Conservation (phyloP, 2,329 filamentous ascomycete genomes). For the Purpureocillium takamizusanense region DNA sequence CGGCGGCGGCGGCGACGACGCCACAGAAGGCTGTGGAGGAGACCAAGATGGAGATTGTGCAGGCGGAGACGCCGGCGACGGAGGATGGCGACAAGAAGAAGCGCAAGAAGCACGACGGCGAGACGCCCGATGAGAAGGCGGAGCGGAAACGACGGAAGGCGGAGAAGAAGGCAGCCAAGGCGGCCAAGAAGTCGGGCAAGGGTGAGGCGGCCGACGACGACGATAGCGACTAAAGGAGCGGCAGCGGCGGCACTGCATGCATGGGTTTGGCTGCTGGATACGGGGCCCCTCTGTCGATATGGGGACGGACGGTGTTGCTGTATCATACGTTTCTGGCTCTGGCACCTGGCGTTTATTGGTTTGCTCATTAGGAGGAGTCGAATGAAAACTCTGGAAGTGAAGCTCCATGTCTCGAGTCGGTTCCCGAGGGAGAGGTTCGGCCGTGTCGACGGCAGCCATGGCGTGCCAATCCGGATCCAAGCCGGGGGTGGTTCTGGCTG, state of each 20-base stretch:
- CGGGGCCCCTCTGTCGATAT: slow-evolving; percentile 8
- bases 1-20: slow-evolving; percentile 32
- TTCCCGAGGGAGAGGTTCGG: too few relatives aligned
- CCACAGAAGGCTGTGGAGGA: slow-evolving; percentile 28
- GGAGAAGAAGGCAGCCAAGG: slow-evolving; percentile 50
- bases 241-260: neutral
- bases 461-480: too few relatives aligned
- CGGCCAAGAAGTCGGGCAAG: slow-evolving; percentile 44
- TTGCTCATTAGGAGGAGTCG: slow-evolving; percentile 1
- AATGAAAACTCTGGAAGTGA: too few relatives aligned
- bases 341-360: slow-evolving; percentile 13
- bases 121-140: slow-evolving; percentile 60
- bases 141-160: slow-evolving; percentile 52
- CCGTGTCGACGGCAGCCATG: too few relatives aligned
- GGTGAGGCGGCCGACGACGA: slow-evolving; percentile 43
- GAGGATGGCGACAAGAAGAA: slow-evolving; percentile 54
- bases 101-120: slow-evolving; percentile 76
- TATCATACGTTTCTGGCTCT: slow-evolving; percentile 10
- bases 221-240: slow-evolving; percentile 9
- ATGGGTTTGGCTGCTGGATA: slow-evolving; percentile 1
- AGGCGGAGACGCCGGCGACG: slow-evolving; percentile 25
- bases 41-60: slow-evolving; percentile 22
- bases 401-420: neutral
- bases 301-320: slow-evolving; percentile 11
- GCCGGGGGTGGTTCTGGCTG: too few relatives aligned